A percentile compares a stretch with the other conserved stretches of the same genome.
These are phyloP conservation scores for Albugo candida DNA, from an alignment of 352 stramenopile species.

Conservation along the genomic window DNA sequence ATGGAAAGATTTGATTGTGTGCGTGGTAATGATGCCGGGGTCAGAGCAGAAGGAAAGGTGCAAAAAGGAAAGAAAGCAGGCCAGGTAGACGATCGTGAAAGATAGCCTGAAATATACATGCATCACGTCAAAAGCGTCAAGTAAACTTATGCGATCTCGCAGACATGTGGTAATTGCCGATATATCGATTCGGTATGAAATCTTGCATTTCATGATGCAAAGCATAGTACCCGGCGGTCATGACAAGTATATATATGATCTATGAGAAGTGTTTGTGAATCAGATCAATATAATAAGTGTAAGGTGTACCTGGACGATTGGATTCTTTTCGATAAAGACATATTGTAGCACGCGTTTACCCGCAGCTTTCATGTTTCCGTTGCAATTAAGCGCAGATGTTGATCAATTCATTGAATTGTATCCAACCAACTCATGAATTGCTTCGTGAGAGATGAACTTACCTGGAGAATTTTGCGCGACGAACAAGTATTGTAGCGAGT, in stretches of 20 bases:
- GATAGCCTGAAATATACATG: constrained; percentile 8
- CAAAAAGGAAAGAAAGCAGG: constrained; percentile 34
- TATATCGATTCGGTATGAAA: constrained; percentile 39
- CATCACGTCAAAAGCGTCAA: neutral
- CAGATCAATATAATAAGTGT: neutral
- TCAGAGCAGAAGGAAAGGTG: constrained; percentile 62
- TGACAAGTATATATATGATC: constrained; percentile 11
- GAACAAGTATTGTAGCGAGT: too few relatives aligned
- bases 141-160: neutral
- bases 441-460: neutral
- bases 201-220: constrained; percentile 48
- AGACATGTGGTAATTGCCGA: constrained; percentile 41
- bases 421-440: neutral
- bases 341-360: constrained; percentile 22
- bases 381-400: too few relatives aligned
- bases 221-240: constrained; percentile 39
- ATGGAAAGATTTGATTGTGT: constrained; percentile 27
- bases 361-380: too few relatives aligned
- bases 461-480: neutral
- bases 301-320: constrained; percentile 31
- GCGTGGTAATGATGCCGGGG: constrained; percentile 43
- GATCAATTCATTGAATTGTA: too few relatives aligned
- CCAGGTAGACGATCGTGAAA: constrained; percentile 14
- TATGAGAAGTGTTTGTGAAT: neutral
- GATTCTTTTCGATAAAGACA: constrained; percentile 42